Percentiles rank a stretch among this genome's conserved stretches.
Conservation (phyloP, 2,329 filamentous ascomycete genomes). For the Cytospora paraplurivora region DNA sequence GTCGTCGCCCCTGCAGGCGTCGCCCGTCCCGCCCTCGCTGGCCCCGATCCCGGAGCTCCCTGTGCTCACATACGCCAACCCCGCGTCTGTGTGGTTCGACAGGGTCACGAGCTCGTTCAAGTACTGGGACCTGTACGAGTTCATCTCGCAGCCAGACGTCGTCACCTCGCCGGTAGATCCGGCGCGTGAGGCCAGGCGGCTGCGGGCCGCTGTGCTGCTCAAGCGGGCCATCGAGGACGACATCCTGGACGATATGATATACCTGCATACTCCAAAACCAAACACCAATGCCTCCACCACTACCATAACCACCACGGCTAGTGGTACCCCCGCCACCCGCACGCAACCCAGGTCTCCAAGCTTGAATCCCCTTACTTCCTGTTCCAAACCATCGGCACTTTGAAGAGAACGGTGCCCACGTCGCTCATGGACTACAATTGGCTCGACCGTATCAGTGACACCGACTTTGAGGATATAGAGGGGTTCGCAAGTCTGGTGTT, state of each 20-base stretch:
- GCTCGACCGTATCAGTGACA: conserved; percentile 21
- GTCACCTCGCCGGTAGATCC: conserved; percentile 3
- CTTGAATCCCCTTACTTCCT: conserved; percentile 22
- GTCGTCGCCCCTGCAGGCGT: background rate
- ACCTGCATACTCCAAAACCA: conserved; percentile 12
- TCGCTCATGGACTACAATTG: conserved; percentile 17
- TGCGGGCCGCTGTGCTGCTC: conserved; percentile 19
- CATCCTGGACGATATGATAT: conserved; percentile 25
- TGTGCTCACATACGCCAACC: conserved; percentile 20
- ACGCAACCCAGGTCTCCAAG: background rate
- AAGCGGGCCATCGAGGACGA: conserved; percentile 27
- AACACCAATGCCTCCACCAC: background rate
- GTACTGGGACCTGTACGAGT: conserved; percentile 25
- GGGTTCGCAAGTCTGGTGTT: conserved; percentile 24
- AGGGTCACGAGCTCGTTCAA: conserved; percentile 21
- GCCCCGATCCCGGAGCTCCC: conserved; percentile 20
- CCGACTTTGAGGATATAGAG: conserved; percentile 27
- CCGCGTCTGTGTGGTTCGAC: conserved; percentile 19
- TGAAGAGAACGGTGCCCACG: conserved; percentile 18
- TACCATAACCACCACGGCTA: background rate
- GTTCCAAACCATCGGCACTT: conserved; percentile 17
- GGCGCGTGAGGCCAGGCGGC: conserved; percentile 10
- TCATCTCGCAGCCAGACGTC: conserved; percentile 22
- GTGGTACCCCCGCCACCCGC: background rate
- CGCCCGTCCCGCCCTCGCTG: conserved; percentile 4